Percentiles rank a stretch among this genome's conserved stretches.
These are phyloP conservation scores for Alternaria sp. DNA, from an alignment of 2,329 filamentous ascomycete genomes.

Conservation along the genomic window DNA sequence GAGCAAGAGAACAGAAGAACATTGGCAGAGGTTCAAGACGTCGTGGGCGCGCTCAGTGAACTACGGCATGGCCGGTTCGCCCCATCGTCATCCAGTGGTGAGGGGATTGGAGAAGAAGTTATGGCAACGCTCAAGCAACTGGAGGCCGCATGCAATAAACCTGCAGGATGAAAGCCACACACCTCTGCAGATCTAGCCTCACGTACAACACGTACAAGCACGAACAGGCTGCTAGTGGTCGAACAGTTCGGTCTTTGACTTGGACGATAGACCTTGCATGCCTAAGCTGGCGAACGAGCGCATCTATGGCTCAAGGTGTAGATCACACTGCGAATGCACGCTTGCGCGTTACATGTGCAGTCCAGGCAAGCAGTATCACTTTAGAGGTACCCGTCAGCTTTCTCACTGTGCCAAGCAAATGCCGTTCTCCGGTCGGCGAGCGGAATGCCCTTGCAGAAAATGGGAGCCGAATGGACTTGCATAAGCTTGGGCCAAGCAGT, in stretches of 20 bases:
- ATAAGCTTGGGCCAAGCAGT: too few species aligned
- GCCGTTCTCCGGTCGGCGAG: not conserved
- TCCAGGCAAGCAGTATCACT: not conserved
- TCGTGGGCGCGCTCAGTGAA: conserved; percentile 78
- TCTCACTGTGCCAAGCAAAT: not conserved
- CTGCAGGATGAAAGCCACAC: conserved; percentile 29
- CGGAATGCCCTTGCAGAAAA: too few species aligned
- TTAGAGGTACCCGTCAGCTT: not conserved
- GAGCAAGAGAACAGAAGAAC: conserved; percentile 70
- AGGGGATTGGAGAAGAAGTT: conserved; percentile 70
- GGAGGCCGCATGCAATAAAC: conserved; percentile 65
- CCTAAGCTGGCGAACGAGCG: not conserved
- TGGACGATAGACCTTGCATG: not conserved
- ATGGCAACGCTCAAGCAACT: conserved; percentile 71
- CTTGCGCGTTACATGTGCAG: not conserved
- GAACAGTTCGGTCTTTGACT: not conserved
- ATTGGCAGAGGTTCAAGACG: conserved; percentile 68
- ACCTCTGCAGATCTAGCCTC: not conserved
- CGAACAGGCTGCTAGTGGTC: not conserved
- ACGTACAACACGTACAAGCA: not conserved
- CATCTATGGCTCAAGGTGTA: not conserved
- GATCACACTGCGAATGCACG: not conserved
- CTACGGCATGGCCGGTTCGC: conserved; percentile 78
- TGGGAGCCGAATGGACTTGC: too few species aligned
- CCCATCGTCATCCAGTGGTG: conserved; percentile 59